Evolutionary conservation across 495 filamentous ascomycete genomes (phyloP).

Genomic region (Hapsidospora chrysogenum): DNA sequence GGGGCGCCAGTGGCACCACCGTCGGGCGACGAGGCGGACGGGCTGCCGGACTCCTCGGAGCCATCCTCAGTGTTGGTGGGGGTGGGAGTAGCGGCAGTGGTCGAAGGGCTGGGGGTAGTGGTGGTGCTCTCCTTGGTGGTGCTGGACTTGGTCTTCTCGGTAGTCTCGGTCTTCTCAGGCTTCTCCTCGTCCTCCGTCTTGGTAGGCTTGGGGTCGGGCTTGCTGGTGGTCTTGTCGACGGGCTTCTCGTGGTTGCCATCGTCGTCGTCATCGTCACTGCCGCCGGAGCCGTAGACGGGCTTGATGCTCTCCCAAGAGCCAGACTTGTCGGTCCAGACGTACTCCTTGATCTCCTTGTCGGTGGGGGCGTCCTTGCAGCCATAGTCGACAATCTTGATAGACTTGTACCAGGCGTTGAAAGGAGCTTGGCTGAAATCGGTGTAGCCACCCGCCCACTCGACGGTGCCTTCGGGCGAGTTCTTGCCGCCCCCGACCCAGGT

Average conservation of each 20-base stretch:
- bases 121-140: neutral
- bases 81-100: neutral
- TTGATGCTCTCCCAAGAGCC: constrained; percentile 64
- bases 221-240: neutral
- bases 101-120: neutral
- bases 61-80: neutral
- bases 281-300: neutral
- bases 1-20: neutral
- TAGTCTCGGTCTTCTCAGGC: too few relatives aligned
- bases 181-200: too few relatives aligned
- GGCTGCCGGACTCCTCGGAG: neutral
- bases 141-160: neutral
- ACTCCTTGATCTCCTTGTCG: constrained; percentile 37
- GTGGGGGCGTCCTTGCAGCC: constrained; percentile 10
- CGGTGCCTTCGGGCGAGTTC: constrained; percentile 29
- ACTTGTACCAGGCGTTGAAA: constrained; percentile 62
- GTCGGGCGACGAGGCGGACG: neutral
- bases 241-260: neutral
- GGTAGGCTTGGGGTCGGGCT: too few relatives aligned
- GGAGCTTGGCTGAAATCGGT: constrained; percentile 55
- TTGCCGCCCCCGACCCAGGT: constrained; percentile 79
- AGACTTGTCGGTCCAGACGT: constrained; percentile 44
- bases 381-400: constrained; percentile 47
- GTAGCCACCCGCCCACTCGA: constrained; percentile 64
- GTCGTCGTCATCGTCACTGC: neutral